Evolutionary conservation across 495 filamentous ascomycete species (phyloP).

Genomic region (Lophiostoma macrostomum): DNA sequence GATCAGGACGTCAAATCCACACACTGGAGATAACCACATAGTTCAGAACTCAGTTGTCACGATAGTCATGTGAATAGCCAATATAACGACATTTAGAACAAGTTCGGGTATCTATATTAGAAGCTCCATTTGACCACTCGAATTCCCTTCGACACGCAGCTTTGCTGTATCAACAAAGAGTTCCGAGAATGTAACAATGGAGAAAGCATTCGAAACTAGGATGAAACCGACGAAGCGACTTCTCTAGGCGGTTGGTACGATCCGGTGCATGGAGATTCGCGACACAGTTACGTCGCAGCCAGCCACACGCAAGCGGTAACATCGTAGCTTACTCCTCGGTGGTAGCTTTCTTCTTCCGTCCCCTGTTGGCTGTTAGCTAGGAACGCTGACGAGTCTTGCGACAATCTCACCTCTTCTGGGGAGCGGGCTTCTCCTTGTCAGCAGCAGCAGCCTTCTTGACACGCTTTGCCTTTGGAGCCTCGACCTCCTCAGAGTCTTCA

Average conservation of each 20-base stretch:
- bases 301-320: too few species aligned
- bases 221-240: too few species aligned
- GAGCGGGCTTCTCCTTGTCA: constrained; percentile 15
- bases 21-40: too few species aligned
- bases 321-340: constrained; percentile 30
- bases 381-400: neutral
- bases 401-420: constrained; percentile 24
- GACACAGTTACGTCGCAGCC: too few species aligned
- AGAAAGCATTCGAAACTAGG: too few species aligned
- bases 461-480: constrained; percentile 23
- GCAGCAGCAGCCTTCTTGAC: constrained; percentile 19
- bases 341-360: constrained; percentile 33
- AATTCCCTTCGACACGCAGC: neutral
- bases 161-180: too few species aligned
- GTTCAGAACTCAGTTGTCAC: too few species aligned
- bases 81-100: too few species aligned
- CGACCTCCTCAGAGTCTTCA: constrained; percentile 5
- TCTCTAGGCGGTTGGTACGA: neutral
- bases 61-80: too few species aligned
- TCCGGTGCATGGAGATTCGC: too few species aligned
- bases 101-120: constrained; percentile 30
- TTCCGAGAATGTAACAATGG: too few species aligned
- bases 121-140: neutral
- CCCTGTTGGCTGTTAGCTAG: constrained; percentile 19
- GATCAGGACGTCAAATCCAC: too few species aligned